Evolutionary conservation across 2,329 filamentous ascomycete species (phyloP).

Genomic region (Fusarium xylarioides): DNA sequence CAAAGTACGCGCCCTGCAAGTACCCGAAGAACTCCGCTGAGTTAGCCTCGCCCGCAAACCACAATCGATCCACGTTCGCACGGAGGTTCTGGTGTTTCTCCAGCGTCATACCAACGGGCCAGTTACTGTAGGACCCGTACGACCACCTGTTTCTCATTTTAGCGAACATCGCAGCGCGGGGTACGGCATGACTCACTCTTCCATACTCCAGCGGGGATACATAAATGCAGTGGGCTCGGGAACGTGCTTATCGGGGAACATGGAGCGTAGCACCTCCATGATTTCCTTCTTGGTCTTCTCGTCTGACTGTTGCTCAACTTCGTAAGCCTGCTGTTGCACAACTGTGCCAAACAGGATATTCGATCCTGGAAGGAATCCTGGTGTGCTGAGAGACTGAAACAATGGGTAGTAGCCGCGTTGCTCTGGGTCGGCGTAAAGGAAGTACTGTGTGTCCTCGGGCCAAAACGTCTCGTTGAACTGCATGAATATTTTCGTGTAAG

Average conservation of each 20-base stretch:
- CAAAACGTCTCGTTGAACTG: constrained; percentile 75
- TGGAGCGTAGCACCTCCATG: constrained; percentile 68
- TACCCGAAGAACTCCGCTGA: constrained; percentile 72
- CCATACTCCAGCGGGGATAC: constrained; percentile 56
- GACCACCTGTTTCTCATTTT: constrained; percentile 50
- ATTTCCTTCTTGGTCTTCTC: constrained; percentile 66
- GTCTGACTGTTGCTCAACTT: constrained; percentile 68
- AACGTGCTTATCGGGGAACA: constrained; percentile 65
- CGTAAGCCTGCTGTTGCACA: constrained; percentile 47
- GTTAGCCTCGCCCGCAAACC: constrained; percentile 72
- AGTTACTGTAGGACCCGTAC: constrained; percentile 73
- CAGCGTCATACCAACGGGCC: constrained; percentile 70
- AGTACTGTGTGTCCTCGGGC: constrained; percentile 55
- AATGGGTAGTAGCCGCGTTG: constrained; percentile 61
- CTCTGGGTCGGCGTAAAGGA: constrained; percentile 55
- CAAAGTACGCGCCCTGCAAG: constrained; percentile 69
- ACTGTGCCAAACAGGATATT: constrained; percentile 71
- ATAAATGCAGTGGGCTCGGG: constrained; percentile 68
- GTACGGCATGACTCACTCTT: constrained; percentile 22
- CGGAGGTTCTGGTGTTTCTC: constrained; percentile 74
- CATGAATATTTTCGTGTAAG: constrained; percentile 77
- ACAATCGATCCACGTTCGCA: constrained; percentile 67
- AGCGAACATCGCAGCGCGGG: constrained; percentile 54
- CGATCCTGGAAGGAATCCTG: constrained; percentile 67
- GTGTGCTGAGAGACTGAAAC: constrained; percentile 68